Evolutionary conservation across 257 asterid species (phyloP), one percentile per base, ranked within the genome.

Genomic region (Apocynum venetum): DNA sequence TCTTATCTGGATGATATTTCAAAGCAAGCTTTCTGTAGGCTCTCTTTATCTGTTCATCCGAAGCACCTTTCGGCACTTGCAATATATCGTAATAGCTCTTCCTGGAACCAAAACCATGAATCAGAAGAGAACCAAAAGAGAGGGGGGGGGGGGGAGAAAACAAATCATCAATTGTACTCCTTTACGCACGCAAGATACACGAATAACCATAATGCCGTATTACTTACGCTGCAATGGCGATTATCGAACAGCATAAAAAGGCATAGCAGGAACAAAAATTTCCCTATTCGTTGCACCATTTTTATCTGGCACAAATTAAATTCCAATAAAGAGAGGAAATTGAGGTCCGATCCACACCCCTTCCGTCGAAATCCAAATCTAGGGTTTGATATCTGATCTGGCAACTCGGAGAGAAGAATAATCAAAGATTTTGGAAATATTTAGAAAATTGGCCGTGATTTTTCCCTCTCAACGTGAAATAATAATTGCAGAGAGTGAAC

Each of bases 1-100:
- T 94, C 76, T 94, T 94, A 79, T 94, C 97, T 2, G 97, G 97
- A 69, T 94, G 98, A 87, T 94, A 94, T 85, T 92, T 92, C 89
- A 94, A 83, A 0, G 98, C 98, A 76, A 94, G 97, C 87, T 92
- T 94, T 77, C 98, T 53, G 76, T 94, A 94, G 31, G 98, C 97
- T 71, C 97, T 92, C 85, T 92, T 94, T 72, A 94, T 94, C 83
- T 94, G 97, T 10, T 94, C 98, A 25, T 94, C 98, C 15, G 98
- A 77, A 72, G 98, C 98, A 66, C 97, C 86, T 84, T 78, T 91
- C 10, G 90, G 86, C 67, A 92, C 91, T 85, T 94, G 96, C 17
- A 94, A 88, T 71, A 92, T 82, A 80, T 94, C 97, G 77, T 94
- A 92, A 82, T 89, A 94, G 82, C 91, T 94, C 91, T 92, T 92